These are phyloP conservation scores for Pilobolus umbonatus DNA, from an alignment of 192 early-diverging fungal genomes.

Conservation along the genomic window DNA sequence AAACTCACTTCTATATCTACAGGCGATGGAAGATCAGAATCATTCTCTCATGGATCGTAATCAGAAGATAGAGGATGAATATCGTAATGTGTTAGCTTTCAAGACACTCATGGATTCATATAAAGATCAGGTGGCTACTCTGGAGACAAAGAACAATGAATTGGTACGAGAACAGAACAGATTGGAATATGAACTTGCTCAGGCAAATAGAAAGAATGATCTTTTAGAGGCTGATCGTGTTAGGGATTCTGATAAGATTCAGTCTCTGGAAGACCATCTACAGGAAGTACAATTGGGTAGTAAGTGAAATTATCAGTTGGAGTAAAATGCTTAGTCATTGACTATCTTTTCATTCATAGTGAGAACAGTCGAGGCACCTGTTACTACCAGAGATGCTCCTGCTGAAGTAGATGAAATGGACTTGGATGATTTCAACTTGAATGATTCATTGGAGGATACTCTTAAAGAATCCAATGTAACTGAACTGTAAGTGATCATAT, in stretches of 20 bases:
- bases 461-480: slow-evolving; percentile 32
- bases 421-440: slow-evolving; percentile 7
- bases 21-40: slow-evolving; percentile 74
- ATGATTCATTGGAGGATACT: slow-evolving; percentile 27
- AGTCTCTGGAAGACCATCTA: slow-evolving; percentile 72
- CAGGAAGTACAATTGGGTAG: slow-evolving; percentile 76
- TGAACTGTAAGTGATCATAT: slow-evolving; percentile 19
- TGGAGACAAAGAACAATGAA: slow-evolving; percentile 69
- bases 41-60: slow-evolving; percentile 64
- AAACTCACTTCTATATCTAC: no score
- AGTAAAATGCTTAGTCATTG: not conserved
- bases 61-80: slow-evolving; percentile 81
- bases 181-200: slow-evolving; percentile 64
- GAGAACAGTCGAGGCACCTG: not conserved
- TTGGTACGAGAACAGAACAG: slow-evolving; percentile 68
- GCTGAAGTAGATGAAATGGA: slow-evolving; percentile 16
- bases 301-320: slow-evolving; percentile 8
- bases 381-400: not conserved
- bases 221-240: slow-evolving; percentile 57
- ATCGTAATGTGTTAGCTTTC: slow-evolving; percentile 70
- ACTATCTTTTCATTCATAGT: not conserved
- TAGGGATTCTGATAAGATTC: slow-evolving; percentile 71
- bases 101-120: slow-evolving; percentile 84
- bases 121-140: slow-evolving; percentile 71
- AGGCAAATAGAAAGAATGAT: slow-evolving; percentile 57